A percentile compares a stretch with the other conserved stretches of the same genome.
These are phyloP conservation scores for Trypanosoma scelopori DNA, from an alignment of 208 protist species.

Conservation along the genomic window DNA sequence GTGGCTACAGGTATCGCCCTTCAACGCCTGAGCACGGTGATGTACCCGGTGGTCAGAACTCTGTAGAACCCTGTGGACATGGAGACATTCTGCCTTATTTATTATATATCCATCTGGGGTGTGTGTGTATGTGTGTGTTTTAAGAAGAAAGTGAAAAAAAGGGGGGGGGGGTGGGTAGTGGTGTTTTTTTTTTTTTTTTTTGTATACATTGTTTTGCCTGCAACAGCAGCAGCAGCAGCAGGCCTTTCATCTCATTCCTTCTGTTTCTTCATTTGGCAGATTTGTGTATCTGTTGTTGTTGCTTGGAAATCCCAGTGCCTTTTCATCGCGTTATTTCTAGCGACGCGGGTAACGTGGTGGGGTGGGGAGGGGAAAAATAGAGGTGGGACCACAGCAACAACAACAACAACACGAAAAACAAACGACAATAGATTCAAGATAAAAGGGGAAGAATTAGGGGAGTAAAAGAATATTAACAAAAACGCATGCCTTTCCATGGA, in stretches of 20 bases:
- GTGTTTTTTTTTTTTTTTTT: too few relatives aligned
- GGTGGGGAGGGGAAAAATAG: neutral
- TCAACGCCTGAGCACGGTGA: constrained; percentile 70
- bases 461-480: neutral
- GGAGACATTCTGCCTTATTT: constrained; percentile 1
- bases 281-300: constrained; percentile 12
- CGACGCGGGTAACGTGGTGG: neutral
- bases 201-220: too few relatives aligned
- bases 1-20: constrained; percentile 83
- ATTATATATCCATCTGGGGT: too few relatives aligned
- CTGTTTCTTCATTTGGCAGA: constrained; percentile 6
- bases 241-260: too few relatives aligned
- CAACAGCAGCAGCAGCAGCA: too few relatives aligned
- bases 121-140: too few relatives aligned
- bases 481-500: constrained; percentile 29
- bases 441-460: neutral
- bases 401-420: neutral
- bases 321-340: neutral
- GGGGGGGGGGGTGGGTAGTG: too few relatives aligned
- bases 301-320: neutral
- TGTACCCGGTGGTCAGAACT: constrained; percentile 58
- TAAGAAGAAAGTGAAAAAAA: too few relatives aligned
- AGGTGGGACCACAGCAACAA: too few relatives aligned
- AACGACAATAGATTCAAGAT: neutral
- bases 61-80: constrained; percentile 24